Conservation (phyloP, 176 grass and related monocot genomes). For the Bolboschoenus planiculmis region DNA sequence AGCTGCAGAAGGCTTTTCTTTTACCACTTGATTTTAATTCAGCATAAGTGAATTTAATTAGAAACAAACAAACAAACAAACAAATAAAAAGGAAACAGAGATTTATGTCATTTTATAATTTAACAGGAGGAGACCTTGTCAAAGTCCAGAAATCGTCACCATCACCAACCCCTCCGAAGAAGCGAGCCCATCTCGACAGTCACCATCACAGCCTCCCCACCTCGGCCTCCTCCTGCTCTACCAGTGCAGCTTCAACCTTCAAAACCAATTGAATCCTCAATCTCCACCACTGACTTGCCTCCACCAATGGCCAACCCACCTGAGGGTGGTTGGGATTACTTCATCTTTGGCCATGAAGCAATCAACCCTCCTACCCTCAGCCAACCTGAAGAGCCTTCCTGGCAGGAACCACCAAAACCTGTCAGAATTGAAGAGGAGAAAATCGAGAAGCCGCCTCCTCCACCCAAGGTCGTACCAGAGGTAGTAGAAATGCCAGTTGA, state of each 20-base stretch:
- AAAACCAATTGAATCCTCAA: constrained; percentile 25
- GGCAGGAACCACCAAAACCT: constrained; percentile 23
- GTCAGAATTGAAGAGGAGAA: constrained; percentile 11
- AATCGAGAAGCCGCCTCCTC: constrained; percentile 21
- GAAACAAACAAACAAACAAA: not conserved
- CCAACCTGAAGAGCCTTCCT: constrained; percentile 44
- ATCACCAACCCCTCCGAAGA: constrained; percentile 10
- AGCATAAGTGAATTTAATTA: not conserved
- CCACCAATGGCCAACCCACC: constrained; percentile 18
- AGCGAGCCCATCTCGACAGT: not conserved
- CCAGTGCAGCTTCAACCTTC: constrained; percentile 34
- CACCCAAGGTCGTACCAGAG: constrained; percentile 1
- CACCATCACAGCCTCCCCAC: constrained; percentile 23
- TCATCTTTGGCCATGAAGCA: constrained; percentile 39
- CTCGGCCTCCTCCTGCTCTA: constrained; percentile 44
- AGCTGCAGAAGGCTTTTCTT: not conserved
- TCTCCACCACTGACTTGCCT: not conserved
- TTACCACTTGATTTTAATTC: not conserved
- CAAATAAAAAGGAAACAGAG: not conserved
- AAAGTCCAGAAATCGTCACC: not conserved
- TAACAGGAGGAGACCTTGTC: constrained; percentile 12
- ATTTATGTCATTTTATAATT: not conserved
- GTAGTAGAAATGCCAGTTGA: constrained; percentile 17
- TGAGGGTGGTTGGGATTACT: constrained; percentile 51
- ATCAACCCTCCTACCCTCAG: constrained; percentile 57